Conservation (phyloP, 805 yeast species). For the Maudiozyma turicensis region DNA sequence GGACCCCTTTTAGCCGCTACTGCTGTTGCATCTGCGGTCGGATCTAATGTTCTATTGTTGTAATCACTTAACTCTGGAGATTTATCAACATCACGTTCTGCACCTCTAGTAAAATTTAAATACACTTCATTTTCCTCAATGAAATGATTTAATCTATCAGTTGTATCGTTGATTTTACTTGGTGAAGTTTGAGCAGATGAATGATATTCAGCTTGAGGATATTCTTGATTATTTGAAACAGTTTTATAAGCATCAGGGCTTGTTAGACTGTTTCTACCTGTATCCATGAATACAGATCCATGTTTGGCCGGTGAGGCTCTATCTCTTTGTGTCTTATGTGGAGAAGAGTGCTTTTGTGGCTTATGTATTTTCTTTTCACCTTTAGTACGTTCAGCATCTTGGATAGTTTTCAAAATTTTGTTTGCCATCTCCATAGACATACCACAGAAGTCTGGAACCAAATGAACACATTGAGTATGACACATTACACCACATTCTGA, state of each 20-base stretch:
- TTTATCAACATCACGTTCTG: constrained; percentile 6
- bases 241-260: neutral
- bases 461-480: constrained; percentile 83
- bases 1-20: neutral
- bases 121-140: constrained; percentile 23
- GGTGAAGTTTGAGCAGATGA: constrained; percentile 5
- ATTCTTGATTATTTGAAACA: neutral
- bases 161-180: constrained; percentile 4
- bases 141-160: constrained; percentile 18
- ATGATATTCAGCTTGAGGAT: neutral
- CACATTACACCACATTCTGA: constrained; percentile 91
- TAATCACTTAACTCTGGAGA: constrained; percentile 11
- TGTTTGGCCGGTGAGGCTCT: neutral
- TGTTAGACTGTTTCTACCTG: neutral
- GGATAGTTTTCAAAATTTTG: constrained; percentile 74
- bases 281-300: neutral
- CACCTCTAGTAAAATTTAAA: constrained; percentile 21
- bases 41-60: constrained; percentile 6
- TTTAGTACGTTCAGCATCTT: constrained; percentile 47
- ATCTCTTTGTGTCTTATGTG: neutral
- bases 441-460: constrained; percentile 98
- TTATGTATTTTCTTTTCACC: constrained; percentile 8
- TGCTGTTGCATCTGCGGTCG: neutral
- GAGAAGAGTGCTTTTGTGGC: neutral
- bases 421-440: constrained; percentile 97